These are phyloP conservation scores for Lupinus albus DNA, from an alignment of 306 rosid species.

Conservation along the genomic window DNA sequence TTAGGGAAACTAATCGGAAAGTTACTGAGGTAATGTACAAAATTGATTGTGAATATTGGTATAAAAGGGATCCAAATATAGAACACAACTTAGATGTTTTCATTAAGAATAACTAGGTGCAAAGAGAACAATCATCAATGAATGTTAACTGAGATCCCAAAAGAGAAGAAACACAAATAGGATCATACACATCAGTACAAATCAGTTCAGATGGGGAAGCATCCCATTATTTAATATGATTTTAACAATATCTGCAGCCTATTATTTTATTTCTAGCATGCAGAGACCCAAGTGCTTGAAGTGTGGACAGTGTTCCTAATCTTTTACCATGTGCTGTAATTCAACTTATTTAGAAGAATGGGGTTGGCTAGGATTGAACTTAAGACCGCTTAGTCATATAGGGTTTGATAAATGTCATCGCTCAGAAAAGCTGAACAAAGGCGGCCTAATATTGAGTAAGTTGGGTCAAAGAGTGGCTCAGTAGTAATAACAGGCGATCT, in stretches of 20 bases:
- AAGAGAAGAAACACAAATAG: too few relatives aligned
- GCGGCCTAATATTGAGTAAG: not conserved
- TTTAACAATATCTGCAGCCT: not conserved
- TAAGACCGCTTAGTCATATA: too few relatives aligned
- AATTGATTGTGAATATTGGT: not conserved
- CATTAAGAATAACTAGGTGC: not conserved
- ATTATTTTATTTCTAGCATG: too few relatives aligned
- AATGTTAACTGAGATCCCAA: too few relatives aligned
- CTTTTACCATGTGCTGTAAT: too few relatives aligned
- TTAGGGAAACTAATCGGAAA: too few relatives aligned
- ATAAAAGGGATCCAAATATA: slow-evolving; percentile 3
- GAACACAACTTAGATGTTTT: not conserved
- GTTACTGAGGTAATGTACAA: not conserved
- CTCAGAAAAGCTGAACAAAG: not conserved
- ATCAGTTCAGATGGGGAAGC: slow-evolving; percentile 11
- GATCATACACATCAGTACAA: not conserved
- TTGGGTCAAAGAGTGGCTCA: slow-evolving; percentile 9
- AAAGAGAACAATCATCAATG: slow-evolving; percentile 1
- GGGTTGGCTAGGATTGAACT: too few relatives aligned
- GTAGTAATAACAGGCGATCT: not conserved
- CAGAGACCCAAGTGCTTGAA: too few relatives aligned
- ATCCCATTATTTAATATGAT: not conserved
- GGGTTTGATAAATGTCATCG: too few relatives aligned
- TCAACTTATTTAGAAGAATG: too few relatives aligned
- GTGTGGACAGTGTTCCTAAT: too few relatives aligned